Evolutionary conservation across 1,284 basidiomycete species (phyloP).

Genomic region (Butyriboletus pseudospeciosus): DNA sequence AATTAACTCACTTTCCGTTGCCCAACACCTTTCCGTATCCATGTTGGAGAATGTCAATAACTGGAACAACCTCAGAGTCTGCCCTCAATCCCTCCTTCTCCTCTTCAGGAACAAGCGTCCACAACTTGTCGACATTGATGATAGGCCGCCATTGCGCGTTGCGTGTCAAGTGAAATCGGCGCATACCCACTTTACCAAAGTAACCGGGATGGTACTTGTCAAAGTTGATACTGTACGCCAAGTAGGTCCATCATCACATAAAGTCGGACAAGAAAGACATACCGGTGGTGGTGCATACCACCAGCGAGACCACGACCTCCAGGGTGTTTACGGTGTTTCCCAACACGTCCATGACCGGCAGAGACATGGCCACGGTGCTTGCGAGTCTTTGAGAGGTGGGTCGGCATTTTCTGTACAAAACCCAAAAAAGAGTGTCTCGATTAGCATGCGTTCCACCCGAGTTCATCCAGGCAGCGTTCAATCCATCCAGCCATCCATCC

Average conservation of each 20-base stretch:
- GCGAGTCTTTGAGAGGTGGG: slow-evolving; percentile 92
- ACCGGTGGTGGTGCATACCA: slow-evolving; percentile 99
- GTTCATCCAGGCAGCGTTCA: slow-evolving; percentile 28
- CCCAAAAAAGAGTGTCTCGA: slow-evolving; percentile 14
- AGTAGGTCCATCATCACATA: background rate
- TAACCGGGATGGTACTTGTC: slow-evolving; percentile 98
- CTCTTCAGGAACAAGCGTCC: slow-evolving; percentile 72
- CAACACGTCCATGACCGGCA: slow-evolving; percentile 98
- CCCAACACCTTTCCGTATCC: slow-evolving; percentile 93
- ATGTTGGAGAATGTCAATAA: slow-evolving; percentile 81
- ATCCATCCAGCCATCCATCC: slow-evolving; percentile 49
- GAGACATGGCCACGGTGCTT: slow-evolving; percentile 99
- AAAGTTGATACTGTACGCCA: slow-evolving; percentile 65
- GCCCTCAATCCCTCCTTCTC: slow-evolving; percentile 71
- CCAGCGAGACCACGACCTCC: slow-evolving; percentile 99
- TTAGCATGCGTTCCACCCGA: slow-evolving; percentile 29
- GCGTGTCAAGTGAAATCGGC: slow-evolving; percentile 93
- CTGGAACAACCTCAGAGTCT: slow-evolving; percentile 77
- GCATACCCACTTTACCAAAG: slow-evolving; percentile 99
- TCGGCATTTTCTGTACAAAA: slow-evolving; percentile 75
- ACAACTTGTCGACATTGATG: slow-evolving; percentile 96
- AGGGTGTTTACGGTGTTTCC: slow-evolving; percentile 99
- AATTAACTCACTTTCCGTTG: slow-evolving; percentile 66
- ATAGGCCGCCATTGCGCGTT: slow-evolving; percentile 89
- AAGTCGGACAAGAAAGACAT: slow-evolving; percentile 30